Base-by-base conservation (phyloP, 805 yeast genomes). In the Brettanomyces sp. region DNA sequence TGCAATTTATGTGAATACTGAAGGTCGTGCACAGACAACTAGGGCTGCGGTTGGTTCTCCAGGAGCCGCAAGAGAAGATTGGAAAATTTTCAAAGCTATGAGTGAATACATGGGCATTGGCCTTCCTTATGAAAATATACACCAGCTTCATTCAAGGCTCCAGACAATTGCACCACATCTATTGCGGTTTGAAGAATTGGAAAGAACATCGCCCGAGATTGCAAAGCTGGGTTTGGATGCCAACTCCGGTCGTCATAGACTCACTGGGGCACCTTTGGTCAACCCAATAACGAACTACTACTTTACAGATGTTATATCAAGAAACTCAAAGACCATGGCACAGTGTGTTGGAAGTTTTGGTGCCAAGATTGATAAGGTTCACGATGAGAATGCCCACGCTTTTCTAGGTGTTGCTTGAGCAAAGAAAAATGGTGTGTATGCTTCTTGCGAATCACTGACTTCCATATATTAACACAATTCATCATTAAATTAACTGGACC, bases 251-350 rank as follows among this genome's bases (percentile, higher is more conserved):
- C 63, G 70, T 44, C 54, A 63, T 35, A 51, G 57, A 49, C 69
- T 73, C 56, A 56, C 63, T 14, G 67, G 76, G 37, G 58, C 69
- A 33, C 55, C 59, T 13, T 74, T 87, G 60, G 73, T 72, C 64
- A 80, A 82, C 64, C 89, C 89, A 47, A 80, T 86, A 59, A 77
- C 77, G 55, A 85, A 86, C 77, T 86, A 84, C 65, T 86, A 87
- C 72, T 83, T 86, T 74, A 86, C 95, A 34, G 91, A 87, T 64
- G 86, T 85, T 51, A 82, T 86, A 54, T 82, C 95, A 23, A 77
- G 95, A 71, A 79, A 86, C 47, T 86, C 95, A 43, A 86, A 88
- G 53, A 87, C 95, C 30, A 87, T 86, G 95, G 95, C 95, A 38
- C 82, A 76, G 68, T 84, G 95, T 71, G 80, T 88, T 49, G 74